Base-by-base conservation (phyloP, 2,329 filamentous ascomycete species). In the Scedosporium boydii region DNA sequence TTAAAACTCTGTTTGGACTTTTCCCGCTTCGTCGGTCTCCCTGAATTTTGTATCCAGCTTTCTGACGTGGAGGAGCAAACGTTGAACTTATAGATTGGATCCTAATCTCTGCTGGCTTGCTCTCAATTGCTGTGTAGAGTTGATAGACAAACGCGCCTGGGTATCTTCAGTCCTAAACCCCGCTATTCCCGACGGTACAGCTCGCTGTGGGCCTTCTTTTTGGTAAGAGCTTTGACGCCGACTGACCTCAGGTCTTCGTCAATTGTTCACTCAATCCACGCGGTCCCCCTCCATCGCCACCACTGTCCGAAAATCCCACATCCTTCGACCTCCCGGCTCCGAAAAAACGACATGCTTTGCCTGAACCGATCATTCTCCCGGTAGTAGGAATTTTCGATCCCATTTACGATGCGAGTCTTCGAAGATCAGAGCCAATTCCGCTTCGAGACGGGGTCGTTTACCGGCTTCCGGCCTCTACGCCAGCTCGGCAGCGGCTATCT, bases 401-500 rank as follows among this genome's bases (percentile, higher is more conserved):
- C 56, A 34, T 18, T 34, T 41, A 58, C 53, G n/a, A 58, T 62
- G 60, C 55, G 34, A 34, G 56, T 55, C 57, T 44, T 68, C 70
- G 70, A 56, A 27, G 59, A 61, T 29, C 34, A 38, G 48, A 23
- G 23, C 29, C 48, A 21, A 27, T n/a, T 44, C 59, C 27, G 21
- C 29, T 74, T 78, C 69, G 77, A 77, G 69, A 83, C 84, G 62
- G 85, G 85, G 68, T 87, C 85, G 64, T 82, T 87, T 70, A 80
- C 83, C 16, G 85, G 86, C 66, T 80, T 80, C 67, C 79, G 82
- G 64, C 77, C 80, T 23, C 66, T 77, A 56, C 74, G 76, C 63
- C 71, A 78, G 66, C 77, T 87, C 61, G 83, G 84, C 46, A 78
- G 78, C 63, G 77, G 80, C 65, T 91, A 90, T 74, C 82, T 91